Evolutionary conservation across 306 rosid genomes (phyloP), one percentile per base, ranked within the genome.

Genomic region (Cotoneaster glaucophyllus): DNA sequence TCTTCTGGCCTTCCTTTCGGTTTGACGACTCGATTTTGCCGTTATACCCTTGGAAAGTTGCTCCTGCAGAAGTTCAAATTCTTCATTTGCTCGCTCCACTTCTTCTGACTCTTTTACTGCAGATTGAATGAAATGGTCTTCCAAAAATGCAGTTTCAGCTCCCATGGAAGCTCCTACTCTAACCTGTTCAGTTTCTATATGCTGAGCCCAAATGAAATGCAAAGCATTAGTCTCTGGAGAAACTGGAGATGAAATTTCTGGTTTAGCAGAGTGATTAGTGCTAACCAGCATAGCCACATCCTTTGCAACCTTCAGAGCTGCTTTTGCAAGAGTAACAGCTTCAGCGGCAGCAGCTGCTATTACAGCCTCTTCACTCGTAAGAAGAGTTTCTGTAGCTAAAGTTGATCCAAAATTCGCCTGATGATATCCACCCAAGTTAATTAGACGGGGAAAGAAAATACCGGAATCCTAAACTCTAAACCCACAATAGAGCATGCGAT

Each of bases 341-440:
- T 95, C 96, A 56, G 97, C 90, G 21, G 99, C 90, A 48, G 99
- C 99, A 24, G 97, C 97, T 50, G 92, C 89, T 80, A 95, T 86
- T 12, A 86, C 84, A 21, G 96, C 97, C 80, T 95, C 97, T 84
- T 95, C 97, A 83, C 88, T 87, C 19, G 88, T 85, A 39, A 95
- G 78, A 74, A 92, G 96, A 32, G 90, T 87, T 78, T 93, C 95
- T 3, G 91, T 73, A 52, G 92, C 85, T 58, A 93, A 76, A 62
- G 92, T 81, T 81, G 91, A 86, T 81, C 86, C 85, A 80, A 84
- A 74, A 75, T 74, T 85, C 48, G 71, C 90, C 97, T 91, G 88
- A 29, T 70, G 53, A 85, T 56, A 75, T 68, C 48, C 77, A 81
- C 21, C 28, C 63, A 63, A 81, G 65, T 71, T 59, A 50, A 58